Percentiles rank a stretch among this genome's conserved stretches.
phyloP scores from a whole-genome alignment of 148 eudicot genomes.

The Rhododendron molle region DNA sequence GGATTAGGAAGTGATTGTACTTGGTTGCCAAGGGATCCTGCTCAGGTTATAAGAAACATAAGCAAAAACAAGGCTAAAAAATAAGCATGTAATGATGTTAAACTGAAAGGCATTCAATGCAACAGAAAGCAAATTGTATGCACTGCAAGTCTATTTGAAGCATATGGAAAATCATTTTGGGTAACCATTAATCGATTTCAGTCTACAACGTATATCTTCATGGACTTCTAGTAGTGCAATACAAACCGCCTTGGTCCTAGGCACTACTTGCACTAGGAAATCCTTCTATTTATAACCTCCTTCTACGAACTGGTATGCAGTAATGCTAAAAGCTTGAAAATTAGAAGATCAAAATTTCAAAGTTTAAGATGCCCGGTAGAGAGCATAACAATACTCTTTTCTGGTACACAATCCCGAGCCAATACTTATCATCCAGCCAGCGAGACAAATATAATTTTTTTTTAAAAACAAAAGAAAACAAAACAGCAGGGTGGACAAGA shows the following conservation, averaged over 20 bases:
- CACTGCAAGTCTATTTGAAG: background rate
- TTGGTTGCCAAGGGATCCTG: conserved; percentile 63
- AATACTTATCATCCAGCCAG: background rate
- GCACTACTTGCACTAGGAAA: background rate
- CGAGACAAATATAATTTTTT: background rate
- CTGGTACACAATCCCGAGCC: background rate
- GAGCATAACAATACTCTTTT: background rate
- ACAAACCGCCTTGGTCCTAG: background rate
- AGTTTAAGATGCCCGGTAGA: background rate
- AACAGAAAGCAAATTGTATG: background rate
- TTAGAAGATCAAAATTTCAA: background rate
- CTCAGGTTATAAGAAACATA: background rate
- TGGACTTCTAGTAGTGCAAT: background rate
- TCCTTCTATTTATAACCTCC: background rate
- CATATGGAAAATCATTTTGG: background rate
- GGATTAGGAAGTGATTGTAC: conserved; percentile 60
- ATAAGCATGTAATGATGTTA: background rate
- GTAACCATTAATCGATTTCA: background rate
- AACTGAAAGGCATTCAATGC: background rate
- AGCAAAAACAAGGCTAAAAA: background rate
- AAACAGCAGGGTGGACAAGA: background rate
- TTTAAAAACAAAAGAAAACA: background rate
- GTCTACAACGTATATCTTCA: too few species aligned
- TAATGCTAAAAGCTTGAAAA: background rate
- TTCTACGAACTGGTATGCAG: background rate